Base-by-base conservation (phyloP, 2,329 filamentous ascomycete species). In the Dendryphion nanum region DNA sequence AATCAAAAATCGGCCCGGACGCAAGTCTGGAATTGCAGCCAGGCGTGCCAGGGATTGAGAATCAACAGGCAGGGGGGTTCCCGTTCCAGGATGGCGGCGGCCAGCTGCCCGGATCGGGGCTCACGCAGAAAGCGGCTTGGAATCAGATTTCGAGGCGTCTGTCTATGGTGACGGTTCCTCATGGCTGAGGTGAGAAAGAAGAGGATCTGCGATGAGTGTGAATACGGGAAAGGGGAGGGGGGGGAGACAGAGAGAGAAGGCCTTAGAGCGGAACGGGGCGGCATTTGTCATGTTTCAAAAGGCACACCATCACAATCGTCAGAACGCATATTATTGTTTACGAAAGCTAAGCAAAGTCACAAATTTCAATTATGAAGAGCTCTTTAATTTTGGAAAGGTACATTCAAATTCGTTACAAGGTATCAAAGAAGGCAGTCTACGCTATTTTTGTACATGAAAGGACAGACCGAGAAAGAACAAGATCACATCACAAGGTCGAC, bases 81-180 rank as follows among this genome's bases (percentile, higher is more conserved):
- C n/a, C n/a, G n/a, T n/a, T 30, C 13, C 15, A 15, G 21, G 34
- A 29, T 12, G n/a, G 7, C n/a, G 18, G 33, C 7, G 18, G 14
- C 15, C 15, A 20, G 10, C 18, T 14, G n/a, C 10, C 23, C n/a
- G n/a, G 23, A 26, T 26, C 23, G 10, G 55, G 41, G 24, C 46
- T 39, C 16, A 52, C 40, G 10, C 50, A 55, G 19, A 31, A 61
- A 36, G 54, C 55, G 17, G 55, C 58, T 5, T 63, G 57, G 52
- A 64, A 64, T 41, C 46, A 57, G 5, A 63, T 64, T 15, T 61
- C 59, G n/a, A 47, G 47, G 34, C 46, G 57, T 33, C 35, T 64
- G 19, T 53, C 55, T 1, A 61, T 47, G 46, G 55, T 52, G 13
- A 51, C 42, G 5, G 52, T 57, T 15, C 23, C 23, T 10, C 10